Evolutionary conservation across 1,139 yeast genomes (phyloP).

Genomic region (Pichia kudriavzevii): DNA sequence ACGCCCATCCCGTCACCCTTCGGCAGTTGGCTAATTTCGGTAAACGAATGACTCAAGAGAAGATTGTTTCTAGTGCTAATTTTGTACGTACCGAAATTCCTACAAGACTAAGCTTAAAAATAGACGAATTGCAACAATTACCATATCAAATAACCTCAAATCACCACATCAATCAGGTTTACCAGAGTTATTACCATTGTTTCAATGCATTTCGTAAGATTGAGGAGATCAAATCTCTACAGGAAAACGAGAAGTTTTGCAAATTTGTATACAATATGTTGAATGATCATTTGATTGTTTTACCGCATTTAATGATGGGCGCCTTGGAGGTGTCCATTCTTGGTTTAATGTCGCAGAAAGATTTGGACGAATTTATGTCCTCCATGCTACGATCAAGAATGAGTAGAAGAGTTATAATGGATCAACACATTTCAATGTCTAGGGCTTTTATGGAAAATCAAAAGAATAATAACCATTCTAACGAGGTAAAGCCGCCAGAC

Average conservation of each 20-base stretch:
- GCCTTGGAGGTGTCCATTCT: slow-evolving; percentile 73
- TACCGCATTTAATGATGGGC: slow-evolving; percentile 90
- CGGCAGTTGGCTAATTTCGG: slow-evolving; percentile 88
- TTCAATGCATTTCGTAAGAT: slow-evolving; percentile 77
- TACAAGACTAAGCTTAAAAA: slow-evolving; percentile 70
- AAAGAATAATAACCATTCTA: slow-evolving; percentile 21
- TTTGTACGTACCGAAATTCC: slow-evolving; percentile 84
- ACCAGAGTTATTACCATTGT: slow-evolving; percentile 81
- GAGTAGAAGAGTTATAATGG: slow-evolving; percentile 81
- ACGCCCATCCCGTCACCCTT: slow-evolving; percentile 84
- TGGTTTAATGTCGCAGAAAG: slow-evolving; percentile 50
- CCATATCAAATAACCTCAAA: slow-evolving; percentile 84
- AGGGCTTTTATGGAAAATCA: slow-evolving; percentile 40
- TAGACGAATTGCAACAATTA: slow-evolving; percentile 65
- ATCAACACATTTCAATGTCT: slow-evolving; percentile 78
- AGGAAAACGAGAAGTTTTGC: slow-evolving; percentile 72
- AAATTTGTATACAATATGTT: slow-evolving; percentile 52
- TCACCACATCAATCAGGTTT: slow-evolving; percentile 77
- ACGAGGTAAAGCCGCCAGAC: slow-evolving; percentile 42
- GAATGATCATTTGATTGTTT: slow-evolving; percentile 69
- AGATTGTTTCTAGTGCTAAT: slow-evolving; percentile 74
- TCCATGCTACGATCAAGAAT: slow-evolving; percentile 77
- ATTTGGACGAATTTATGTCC: slow-evolving; percentile 67
- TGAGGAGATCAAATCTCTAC: slow-evolving; percentile 55
- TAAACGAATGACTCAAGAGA: slow-evolving; percentile 66